phyloP scores from a whole-genome alignment of 2,329 filamentous ascomycete species.

The Venturia effusa region DNA sequence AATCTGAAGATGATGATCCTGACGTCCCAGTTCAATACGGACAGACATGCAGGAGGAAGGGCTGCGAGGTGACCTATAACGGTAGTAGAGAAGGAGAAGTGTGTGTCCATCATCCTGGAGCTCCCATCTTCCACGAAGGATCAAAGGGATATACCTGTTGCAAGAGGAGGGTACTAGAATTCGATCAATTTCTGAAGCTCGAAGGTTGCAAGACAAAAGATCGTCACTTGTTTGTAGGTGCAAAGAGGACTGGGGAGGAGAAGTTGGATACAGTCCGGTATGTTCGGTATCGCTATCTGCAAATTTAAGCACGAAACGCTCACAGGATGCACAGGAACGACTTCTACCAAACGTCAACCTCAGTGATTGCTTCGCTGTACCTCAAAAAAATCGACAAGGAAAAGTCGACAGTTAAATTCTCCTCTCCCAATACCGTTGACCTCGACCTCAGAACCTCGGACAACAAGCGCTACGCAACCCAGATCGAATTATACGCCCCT shows the following conservation, averaged over 20 bases:
- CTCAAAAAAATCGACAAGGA: conserved; percentile 93
- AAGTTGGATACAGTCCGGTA: conserved; percentile 67
- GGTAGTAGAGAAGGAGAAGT: conserved; percentile 55
- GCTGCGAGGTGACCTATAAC: conserved; percentile 59
- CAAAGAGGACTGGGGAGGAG: conserved; percentile 61
- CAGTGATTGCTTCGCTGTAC: conserved; percentile 85
- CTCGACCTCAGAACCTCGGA: conserved; percentile 83
- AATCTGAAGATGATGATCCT: conserved; percentile 82
- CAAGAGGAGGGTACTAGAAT: conserved; percentile 88
- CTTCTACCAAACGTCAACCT: conserved; percentile 84
- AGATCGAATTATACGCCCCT: conserved; percentile 62
- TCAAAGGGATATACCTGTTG: conserved; percentile 98
- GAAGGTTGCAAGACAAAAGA: conserved; percentile 77
- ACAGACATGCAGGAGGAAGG: conserved; percentile 65
- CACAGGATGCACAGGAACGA: conserved; percentile 49
- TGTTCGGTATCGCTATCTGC: conserved; percentile 12
- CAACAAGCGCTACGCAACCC: conserved; percentile 67
- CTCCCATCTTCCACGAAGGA: conserved; percentile 91
- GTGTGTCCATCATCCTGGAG: conserved; percentile 82
- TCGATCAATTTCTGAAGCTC: conserved; percentile 96
- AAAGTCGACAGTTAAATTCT: conserved; percentile 61
- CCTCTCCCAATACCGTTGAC: conserved; percentile 45
- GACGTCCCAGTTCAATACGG: conserved; percentile 61
- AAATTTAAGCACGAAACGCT: conserved; percentile 1
- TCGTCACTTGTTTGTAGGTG: conserved; percentile 75